A percentile compares a stretch with the other conserved stretches of the same genome.
These are phyloP conservation scores for Paecilomyces dactylethromorphus DNA, from an alignment of 2,329 filamentous ascomycete genomes.

Conservation along the genomic window DNA sequence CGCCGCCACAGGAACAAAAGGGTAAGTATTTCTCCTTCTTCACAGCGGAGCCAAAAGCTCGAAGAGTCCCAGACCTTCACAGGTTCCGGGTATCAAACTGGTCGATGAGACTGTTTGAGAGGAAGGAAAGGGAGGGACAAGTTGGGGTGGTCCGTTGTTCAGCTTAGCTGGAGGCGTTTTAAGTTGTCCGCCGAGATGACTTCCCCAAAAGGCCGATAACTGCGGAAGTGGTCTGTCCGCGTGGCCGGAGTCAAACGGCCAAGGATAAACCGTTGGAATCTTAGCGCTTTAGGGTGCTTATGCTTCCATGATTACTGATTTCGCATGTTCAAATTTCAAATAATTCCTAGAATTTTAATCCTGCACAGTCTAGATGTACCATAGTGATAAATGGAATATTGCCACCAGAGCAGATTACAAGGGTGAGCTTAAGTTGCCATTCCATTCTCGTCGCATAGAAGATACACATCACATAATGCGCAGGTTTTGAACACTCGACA, in stretches of 20 bases:
- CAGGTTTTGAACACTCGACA: too few species aligned
- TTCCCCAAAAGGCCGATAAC: not conserved
- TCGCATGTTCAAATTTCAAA: too few species aligned
- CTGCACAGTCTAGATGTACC: too few species aligned
- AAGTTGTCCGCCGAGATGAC: not conserved
- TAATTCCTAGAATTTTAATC: too few species aligned
- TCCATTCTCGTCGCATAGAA: too few species aligned
- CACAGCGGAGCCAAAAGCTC: not conserved
- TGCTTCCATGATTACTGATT: too few species aligned
- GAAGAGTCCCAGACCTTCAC: not conserved
- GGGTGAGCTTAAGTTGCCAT: too few species aligned
- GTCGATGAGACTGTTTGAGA: not conserved
- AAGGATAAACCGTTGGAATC: too few species aligned
- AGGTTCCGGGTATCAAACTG: not conserved
- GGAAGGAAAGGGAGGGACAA: not conserved
- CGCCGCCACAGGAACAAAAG: not conserved
- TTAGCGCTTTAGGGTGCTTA: too few species aligned
- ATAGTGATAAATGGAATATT: too few species aligned
- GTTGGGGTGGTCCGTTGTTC: not conserved
- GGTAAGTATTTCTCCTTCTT: not conserved
- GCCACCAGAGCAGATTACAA: too few species aligned
- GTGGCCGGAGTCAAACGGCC: not conserved
- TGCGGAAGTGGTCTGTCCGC: not conserved
- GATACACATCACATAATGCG: too few species aligned
- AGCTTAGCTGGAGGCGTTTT: not conserved